Conservation (phyloP, 1,284 basidiomycete species). For the Sanghuangporus sanghuang region DNA sequence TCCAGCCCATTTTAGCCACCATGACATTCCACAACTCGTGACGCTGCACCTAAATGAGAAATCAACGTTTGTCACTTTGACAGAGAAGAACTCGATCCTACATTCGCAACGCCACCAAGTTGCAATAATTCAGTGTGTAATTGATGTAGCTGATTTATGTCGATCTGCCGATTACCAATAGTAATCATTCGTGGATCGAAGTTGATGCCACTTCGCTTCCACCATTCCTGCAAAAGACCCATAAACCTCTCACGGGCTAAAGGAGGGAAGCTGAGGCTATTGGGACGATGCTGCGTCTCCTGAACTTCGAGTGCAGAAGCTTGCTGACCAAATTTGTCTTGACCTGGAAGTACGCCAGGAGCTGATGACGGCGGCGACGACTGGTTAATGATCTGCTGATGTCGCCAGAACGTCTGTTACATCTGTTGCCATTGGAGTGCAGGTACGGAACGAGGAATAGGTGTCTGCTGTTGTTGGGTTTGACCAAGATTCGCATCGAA, state of each 20-base stretch:
- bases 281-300: neutral
- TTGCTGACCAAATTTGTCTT: too few relatives aligned
- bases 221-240: neutral
- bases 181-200: neutral
- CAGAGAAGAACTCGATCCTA: conserved; percentile 27
- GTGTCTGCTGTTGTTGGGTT: conserved; percentile 2
- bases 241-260: neutral
- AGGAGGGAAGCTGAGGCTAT: neutral
- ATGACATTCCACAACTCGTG: conserved; percentile 61
- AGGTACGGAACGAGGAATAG: conserved; percentile 3
- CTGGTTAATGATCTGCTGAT: neutral
- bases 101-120: conserved; percentile 46
- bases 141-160: conserved; percentile 35
- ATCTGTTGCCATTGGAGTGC: conserved; percentile 13
- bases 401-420: neutral
- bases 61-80: neutral
- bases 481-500: conserved; percentile 7
- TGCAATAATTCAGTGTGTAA: conserved; percentile 54
- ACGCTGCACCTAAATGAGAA: conserved; percentile 39
- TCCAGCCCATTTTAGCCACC: conserved; percentile 56
- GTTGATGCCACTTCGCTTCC: neutral
- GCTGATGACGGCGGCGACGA: neutral
- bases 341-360: too few relatives aligned
- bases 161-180: conserved; percentile 33
- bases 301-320: neutral